A percentile compares a stretch with the other conserved stretches of the same genome.
phyloP scores from a whole-genome alignment of 2,329 filamentous ascomycete species.

The Didymella arachidicola region DNA sequence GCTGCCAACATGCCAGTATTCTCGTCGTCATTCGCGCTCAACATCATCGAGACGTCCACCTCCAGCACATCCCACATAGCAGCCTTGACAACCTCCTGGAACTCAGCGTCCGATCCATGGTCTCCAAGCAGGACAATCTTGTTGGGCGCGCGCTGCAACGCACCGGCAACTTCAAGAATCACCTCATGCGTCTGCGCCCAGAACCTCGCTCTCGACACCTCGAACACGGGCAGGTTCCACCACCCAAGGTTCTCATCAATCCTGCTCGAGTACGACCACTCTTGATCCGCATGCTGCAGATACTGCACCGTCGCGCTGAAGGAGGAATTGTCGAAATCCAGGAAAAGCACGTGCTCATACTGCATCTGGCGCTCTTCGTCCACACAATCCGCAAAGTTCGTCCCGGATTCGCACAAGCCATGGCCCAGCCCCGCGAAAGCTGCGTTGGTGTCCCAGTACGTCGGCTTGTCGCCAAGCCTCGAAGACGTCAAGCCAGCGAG shows the following conservation, averaged over 20 bases:
- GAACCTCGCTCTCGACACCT: conserved; percentile 33
- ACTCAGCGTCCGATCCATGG: conserved; percentile 32
- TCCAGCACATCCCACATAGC: conserved; percentile 34
- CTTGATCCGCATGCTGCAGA: conserved; percentile 18
- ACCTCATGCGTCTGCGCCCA: conserved; percentile 35
- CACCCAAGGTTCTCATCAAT: conserved; percentile 33
- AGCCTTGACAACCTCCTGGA: conserved; percentile 30
- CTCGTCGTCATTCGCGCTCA: conserved; percentile 21
- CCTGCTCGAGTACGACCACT: conserved; percentile 16
- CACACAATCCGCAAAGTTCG: conserved; percentile 11
- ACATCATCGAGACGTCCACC: conserved; percentile 26
- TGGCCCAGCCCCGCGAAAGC: conserved; percentile 31
- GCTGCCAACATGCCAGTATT: conserved; percentile 27
- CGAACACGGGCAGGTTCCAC: conserved; percentile 37
- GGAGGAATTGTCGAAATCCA: conserved; percentile 39
- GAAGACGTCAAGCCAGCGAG: conserved; percentile 25
- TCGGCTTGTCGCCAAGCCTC: conserved; percentile 8
- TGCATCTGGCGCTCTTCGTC: conserved; percentile 16
- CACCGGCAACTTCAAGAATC: conserved; percentile 25
- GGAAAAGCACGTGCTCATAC: conserved; percentile 31
- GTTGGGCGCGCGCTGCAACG: conserved; percentile 24
- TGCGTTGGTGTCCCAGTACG: conserved; percentile 30
- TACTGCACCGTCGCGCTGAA: conserved; percentile 33
- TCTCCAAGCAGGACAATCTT: conserved; percentile 36
- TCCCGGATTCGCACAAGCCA: conserved; percentile 25